phyloP scores from a whole-genome alignment of 768 basidiomycete genomes.

The Coprinopsis cinerea region DNA sequence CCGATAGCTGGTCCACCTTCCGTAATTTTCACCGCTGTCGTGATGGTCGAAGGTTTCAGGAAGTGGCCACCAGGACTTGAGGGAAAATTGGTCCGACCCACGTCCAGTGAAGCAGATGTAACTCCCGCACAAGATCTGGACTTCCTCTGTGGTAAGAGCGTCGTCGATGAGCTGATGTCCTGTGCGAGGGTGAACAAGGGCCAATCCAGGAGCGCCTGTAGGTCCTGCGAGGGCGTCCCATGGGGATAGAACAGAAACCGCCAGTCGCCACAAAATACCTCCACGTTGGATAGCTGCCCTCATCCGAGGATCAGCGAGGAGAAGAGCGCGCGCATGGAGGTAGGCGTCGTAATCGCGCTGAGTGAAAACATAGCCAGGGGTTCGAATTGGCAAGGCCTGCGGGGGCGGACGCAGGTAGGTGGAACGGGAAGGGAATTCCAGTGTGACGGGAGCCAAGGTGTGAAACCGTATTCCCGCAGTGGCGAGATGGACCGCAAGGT shows the following conservation, averaged over 20 bases:
- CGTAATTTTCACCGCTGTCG: background rate
- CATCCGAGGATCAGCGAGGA: background rate
- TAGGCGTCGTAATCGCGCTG: background rate
- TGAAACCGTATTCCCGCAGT: background rate
- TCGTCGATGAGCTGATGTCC: no score
- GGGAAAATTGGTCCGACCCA: background rate
- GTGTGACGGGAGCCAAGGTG: background rate
- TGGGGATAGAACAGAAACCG: background rate
- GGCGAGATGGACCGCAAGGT: background rate
- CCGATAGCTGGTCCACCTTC: background rate
- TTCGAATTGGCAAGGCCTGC: background rate
- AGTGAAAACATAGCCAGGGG: background rate
- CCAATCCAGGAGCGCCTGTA: background rate
- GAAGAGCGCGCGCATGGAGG: background rate
- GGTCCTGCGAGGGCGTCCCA: background rate
- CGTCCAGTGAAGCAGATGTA: background rate
- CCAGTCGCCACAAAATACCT: background rate
- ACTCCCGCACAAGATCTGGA: background rate
- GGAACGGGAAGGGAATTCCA: background rate
- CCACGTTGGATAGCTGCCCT: background rate
- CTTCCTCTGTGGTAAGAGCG: background rate
- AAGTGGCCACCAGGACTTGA: background rate
- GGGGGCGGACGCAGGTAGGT: no score
- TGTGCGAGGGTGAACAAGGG: no score
- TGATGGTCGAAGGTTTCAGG: background rate